Evolutionary conservation across 768 basidiomycete genomes (phyloP).

Genomic region (Tulasnella sp.): DNA sequence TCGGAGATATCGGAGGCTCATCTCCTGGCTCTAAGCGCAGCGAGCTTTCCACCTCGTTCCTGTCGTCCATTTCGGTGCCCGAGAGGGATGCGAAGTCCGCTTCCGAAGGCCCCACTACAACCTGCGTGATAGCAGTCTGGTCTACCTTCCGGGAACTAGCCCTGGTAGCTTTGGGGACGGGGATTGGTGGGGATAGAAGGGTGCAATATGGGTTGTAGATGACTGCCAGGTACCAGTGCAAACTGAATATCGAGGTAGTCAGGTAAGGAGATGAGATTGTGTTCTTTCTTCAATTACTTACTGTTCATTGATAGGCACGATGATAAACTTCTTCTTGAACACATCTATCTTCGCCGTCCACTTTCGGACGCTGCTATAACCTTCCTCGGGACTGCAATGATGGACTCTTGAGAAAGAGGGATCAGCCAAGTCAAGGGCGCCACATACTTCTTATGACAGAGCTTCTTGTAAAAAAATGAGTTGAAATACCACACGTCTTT

Average conservation of each 20-base stretch:
- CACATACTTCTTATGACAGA: slow-evolving; percentile 55
- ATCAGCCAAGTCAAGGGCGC: not conserved
- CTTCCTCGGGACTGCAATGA: slow-evolving; percentile 40
- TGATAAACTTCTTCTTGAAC: slow-evolving; percentile 83
- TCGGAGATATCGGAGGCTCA: no score
- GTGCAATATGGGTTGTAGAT: slow-evolving; percentile 69
- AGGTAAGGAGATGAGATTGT: not conserved
- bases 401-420: not conserved
- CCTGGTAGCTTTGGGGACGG: not conserved
- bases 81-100: no score
- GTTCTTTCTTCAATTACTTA: slow-evolving; percentile 29
- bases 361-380: slow-evolving; percentile 77
- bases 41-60: no score
- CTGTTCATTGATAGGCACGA: slow-evolving; percentile 97
- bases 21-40: no score
- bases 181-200: slow-evolving; percentile 33
- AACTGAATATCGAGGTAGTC: slow-evolving; percentile 33
- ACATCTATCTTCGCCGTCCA: slow-evolving; percentile 88
- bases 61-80: no score
- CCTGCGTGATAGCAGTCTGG: no score
- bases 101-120: no score
- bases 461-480: slow-evolving; percentile 96
- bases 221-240: slow-evolving; percentile 96
- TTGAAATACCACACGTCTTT: slow-evolving; percentile 83
- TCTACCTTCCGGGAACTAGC: no score